Base-by-base conservation (phyloP, 805 yeast species). In the Candida jianshihensis region DNA sequence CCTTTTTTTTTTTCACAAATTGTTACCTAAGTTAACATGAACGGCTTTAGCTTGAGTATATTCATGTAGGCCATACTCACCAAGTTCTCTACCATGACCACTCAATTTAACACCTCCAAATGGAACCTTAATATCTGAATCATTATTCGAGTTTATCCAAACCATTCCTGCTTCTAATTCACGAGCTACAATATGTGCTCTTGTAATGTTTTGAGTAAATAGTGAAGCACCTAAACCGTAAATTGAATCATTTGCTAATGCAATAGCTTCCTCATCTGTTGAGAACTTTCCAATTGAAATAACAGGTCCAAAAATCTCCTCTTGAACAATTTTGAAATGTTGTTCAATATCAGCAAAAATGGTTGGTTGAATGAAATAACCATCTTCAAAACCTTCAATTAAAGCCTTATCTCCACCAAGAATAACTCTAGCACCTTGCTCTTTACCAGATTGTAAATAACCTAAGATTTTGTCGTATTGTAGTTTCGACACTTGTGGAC, bases 61-160 rank as follows among this genome's bases (percentile, higher is more conserved):
- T 53, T 70, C 66, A 29, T 65, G 64, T 37, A 78, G 56, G n/a
- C 83, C 84, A 47, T 77, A 74, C 43, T 73, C 72, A 26, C 85
- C 85, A 40, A 78, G 63, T 56, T 79, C 85, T 56, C 84, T 68
- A 33, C 84, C 83, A 38, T 75, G 64, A 48, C 86, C 85, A 53
- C 75, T 66, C 69, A 69, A 64, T 56, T 79, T 79, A 26, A 75
- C 77, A 53, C 85, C 85, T 33, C 86, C 86, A 44, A 79, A 79
- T 36, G 85, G 85, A 42, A 73, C 62, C 54, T 71, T 71, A 35
- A 67, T 60, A 46, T 74, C 75, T 10, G 71, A 66, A 41, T 73
- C 78, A 50, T 75, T 75, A 44, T 74, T 73, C 1, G 77, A 66
- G 56, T 76, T 76, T 48, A 75, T 66, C 75, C 77, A 75, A 30